Conservation (phyloP, 225 moss, liverwort and hornwort genomes). For the Polytrichum formosum region DNA sequence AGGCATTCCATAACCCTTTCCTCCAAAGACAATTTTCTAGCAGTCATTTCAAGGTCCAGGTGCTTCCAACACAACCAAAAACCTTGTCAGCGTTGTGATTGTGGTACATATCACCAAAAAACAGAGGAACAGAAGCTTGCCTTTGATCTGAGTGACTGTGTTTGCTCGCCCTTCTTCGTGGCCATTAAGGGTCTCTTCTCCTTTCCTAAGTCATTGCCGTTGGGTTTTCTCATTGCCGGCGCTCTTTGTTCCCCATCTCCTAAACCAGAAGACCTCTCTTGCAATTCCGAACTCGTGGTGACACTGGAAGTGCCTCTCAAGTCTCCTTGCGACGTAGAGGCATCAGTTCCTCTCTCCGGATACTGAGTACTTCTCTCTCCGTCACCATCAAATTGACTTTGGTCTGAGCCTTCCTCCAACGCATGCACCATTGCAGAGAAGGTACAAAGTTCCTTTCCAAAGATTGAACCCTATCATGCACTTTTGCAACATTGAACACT, state of each 20-base stretch:
- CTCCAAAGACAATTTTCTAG: neutral
- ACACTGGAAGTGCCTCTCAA: neutral
- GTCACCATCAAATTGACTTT: neutral
- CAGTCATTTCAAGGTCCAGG: neutral
- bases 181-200: neutral
- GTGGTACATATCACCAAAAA: neutral
- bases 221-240: neutral
- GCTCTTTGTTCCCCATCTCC: neutral
- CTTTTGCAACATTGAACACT: no score
- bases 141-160: constrained; percentile 5
- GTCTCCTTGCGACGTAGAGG: neutral
- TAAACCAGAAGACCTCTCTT: neutral
- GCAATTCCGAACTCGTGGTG: neutral
- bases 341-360: neutral
- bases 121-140: neutral
- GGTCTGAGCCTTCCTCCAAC: neutral
- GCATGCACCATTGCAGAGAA: neutral
- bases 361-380: neutral
- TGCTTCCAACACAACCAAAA: neutral
- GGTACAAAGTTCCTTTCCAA: no score
- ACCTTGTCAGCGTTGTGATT: neutral
- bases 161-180: neutral
- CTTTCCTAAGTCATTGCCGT: neutral
- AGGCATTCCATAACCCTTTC: neutral
- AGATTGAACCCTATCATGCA: no score